A percentile compares a stretch with the other conserved stretches of the same genome.
Evolutionary conservation across 805 yeast species (phyloP).

Genomic region (Wickerhamiella occidentalis): DNA sequence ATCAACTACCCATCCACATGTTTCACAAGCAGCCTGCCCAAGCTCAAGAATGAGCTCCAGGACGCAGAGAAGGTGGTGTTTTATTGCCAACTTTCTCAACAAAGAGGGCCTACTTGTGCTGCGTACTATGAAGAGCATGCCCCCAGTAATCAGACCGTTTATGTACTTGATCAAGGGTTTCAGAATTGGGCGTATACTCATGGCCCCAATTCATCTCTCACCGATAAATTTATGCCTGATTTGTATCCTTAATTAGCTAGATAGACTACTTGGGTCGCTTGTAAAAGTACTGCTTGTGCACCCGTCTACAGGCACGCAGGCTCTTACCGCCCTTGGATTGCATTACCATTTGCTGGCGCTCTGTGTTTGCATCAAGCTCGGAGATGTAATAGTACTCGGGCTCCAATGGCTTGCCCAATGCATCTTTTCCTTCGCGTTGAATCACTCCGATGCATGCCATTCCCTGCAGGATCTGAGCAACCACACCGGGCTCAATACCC

Average conservation of each 20-base stretch:
- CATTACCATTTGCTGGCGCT: constrained; percentile 57
- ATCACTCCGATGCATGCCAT: constrained; percentile 72
- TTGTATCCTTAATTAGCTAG: constrained; percentile 20
- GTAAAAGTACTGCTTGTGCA: constrained; percentile 83
- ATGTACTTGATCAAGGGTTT: constrained; percentile 77
- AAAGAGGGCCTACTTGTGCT: constrained; percentile 82
- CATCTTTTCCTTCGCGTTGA: constrained; percentile 83
- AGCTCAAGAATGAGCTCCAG: constrained; percentile 30
- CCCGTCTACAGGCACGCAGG: constrained; percentile 78
- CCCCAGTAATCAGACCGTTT: constrained; percentile 36
- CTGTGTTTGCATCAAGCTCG: constrained; percentile 63
- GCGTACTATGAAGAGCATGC: constrained; percentile 35
- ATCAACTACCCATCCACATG: constrained; percentile 43
- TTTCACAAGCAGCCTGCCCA: constrained; percentile 32
- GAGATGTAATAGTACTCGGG: constrained; percentile 87
- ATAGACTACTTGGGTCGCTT: constrained; percentile 35
- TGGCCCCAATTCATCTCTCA: constrained; percentile 52
- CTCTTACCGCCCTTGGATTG: constrained; percentile 70
- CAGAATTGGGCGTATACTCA: constrained; percentile 66
- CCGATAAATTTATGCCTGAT: constrained; percentile 45
- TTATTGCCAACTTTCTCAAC: constrained; percentile 87
- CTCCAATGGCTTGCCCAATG: constrained; percentile 88
- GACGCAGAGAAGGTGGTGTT: constrained; percentile 51
- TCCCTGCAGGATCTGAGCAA: constrained; percentile 30
- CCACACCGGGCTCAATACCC: constrained; percentile 30